Base-by-base conservation (phyloP, 1,284 basidiomycete genomes). In the Paramarasmius palmivorus region DNA sequence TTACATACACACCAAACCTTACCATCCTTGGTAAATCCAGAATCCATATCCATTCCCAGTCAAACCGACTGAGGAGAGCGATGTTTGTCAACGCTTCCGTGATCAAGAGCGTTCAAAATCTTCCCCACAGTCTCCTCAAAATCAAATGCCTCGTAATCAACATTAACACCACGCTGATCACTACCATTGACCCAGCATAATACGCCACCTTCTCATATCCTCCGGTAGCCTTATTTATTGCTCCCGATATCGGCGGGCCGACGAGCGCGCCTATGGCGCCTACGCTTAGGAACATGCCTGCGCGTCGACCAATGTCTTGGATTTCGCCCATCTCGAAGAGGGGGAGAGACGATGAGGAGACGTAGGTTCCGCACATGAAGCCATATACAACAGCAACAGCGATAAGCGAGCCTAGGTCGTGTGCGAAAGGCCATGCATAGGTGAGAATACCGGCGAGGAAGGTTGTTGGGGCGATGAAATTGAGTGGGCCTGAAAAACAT, bases 171-270 rank as follows among this genome's bases (percentile, higher is more conserved):
- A 38, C 50, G 14, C 49, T 45, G 20, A 56, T 2, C 10, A 56
- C 36, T 19, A 56, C 34, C 47, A 56, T 49, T 17, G 35, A 22
- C 36, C 76, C 76, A 54, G 77, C 77, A 53, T 75, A 78, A 29
- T 68, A 62, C 1, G 76, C 77, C 2, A 77, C 75, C n/a, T 54
- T 61, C 19, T 65, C 63, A 58, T 68, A 79, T 1, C 64, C 63
- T 3, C 67, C 69, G 1, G 74, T 72, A 0, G 65, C 60, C n/a
- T 59, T 57, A 7, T 75, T 74, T 49, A 88, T 84, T 0, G 82
- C 82, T 4, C 84, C 85, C n/a, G 82, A 83, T 40, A 86, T 84
- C 0, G 84, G 84, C 14, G 83, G 82, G 1, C 84, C 84, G 3
- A 73, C 74, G 9, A 86, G 57, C 2, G 73, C 68, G 15, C 71